phyloP scores from a whole-genome alignment of 768 basidiomycete genomes.

The Termitomyces sp. region DNA sequence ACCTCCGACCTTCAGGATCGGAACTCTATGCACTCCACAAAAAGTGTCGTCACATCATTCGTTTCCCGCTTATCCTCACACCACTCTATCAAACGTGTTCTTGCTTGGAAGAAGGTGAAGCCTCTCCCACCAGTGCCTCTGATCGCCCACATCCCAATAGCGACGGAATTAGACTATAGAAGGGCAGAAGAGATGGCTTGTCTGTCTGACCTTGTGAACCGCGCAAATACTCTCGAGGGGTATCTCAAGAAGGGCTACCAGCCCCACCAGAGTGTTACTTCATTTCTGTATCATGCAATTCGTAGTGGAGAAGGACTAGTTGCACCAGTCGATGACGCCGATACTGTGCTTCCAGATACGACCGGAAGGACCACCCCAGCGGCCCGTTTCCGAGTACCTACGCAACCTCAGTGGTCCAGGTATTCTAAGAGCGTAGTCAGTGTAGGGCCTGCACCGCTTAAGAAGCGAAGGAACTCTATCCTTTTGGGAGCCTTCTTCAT shows the following conservation, averaged over 20 bases:
- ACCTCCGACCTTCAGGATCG: slow-evolving; percentile 21
- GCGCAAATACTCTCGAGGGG: slow-evolving; percentile 45
- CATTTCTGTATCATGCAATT: slow-evolving; percentile 23
- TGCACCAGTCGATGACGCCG: slow-evolving; percentile 20
- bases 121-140: slow-evolving; percentile 60
- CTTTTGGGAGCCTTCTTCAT: slow-evolving; percentile 30
- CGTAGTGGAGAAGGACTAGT: slow-evolving; percentile 17
- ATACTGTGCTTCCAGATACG: slow-evolving; percentile 6
- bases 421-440: not conserved
- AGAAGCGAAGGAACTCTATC: slow-evolving; percentile 23
- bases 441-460: not conserved
- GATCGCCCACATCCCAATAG: slow-evolving; percentile 43
- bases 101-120: slow-evolving; percentile 45
- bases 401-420: not conserved
- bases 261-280: slow-evolving; percentile 44
- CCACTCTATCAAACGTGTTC: slow-evolving; percentile 32
- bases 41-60: slow-evolving; percentile 47
- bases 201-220: slow-evolving; percentile 49
- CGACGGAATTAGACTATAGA: slow-evolving; percentile 37
- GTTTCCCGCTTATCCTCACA: slow-evolving; percentile 46
- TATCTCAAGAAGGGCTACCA: slow-evolving; percentile 52
- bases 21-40: slow-evolving; percentile 43
- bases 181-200: slow-evolving; percentile 44
- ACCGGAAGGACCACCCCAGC: not conserved
- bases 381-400: not conserved